These are phyloP conservation scores for Lolium multiflorum DNA, from an alignment of 176 grass and related monocot genomes.

Conservation along the genomic window DNA sequence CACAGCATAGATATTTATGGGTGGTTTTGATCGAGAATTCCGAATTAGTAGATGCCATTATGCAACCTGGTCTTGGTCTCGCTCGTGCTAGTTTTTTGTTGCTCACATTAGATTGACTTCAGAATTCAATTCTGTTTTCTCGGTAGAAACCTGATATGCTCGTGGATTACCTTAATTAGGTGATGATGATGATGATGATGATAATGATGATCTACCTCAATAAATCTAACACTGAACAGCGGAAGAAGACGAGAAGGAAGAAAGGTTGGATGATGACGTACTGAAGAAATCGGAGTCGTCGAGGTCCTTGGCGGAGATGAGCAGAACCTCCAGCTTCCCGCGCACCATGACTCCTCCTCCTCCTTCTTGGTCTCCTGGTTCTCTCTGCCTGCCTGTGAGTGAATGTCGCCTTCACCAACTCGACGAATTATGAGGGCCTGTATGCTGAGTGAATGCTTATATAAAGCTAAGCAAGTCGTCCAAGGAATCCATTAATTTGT, in stretches of 20 bases:
- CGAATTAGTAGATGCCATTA: too few relatives aligned
- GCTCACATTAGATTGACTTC: background rate
- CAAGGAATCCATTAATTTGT: background rate
- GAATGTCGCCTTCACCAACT: constrained; percentile 23
- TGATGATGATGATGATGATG: too few relatives aligned
- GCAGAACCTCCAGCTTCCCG: constrained; percentile 71
- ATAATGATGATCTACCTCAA: background rate
- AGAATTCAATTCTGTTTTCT: background rate
- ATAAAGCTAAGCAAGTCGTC: background rate
- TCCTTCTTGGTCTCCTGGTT: background rate
- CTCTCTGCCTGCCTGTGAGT: background rate
- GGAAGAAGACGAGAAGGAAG: background rate
- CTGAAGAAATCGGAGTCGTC: constrained; percentile 66
- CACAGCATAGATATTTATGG: too few relatives aligned
- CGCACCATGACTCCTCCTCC: constrained; percentile 45
- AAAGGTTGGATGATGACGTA: background rate
- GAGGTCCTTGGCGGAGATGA: constrained; percentile 70
- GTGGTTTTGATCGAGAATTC: background rate
- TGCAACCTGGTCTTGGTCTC: background rate
- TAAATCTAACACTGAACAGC: background rate
- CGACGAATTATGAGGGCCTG: background rate
- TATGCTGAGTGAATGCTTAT: background rate
- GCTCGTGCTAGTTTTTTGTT: background rate
- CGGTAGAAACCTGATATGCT: background rate
- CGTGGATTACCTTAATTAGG: background rate